Evolutionary conservation across 495 filamentous ascomycete species (phyloP), one percentile per base, ranked within the genome.

Genomic region (Cercophora samala): DNA sequence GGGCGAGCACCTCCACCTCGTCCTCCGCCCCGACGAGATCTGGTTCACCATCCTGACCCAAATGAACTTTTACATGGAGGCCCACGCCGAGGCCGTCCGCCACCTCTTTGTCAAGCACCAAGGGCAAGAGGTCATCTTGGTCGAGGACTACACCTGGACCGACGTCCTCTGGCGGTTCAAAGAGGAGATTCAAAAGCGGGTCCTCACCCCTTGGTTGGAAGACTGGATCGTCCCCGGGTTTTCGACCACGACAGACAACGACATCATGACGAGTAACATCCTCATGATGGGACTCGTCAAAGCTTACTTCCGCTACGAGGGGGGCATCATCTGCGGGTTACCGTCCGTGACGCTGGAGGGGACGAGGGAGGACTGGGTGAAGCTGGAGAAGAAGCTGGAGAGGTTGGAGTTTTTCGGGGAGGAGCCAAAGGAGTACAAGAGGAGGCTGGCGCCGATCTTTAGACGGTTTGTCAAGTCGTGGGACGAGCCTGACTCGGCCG

Each of bases 21-120:
- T 73, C 4, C 68, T 89, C 65, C 79, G 85, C 8, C 85, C 85
- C 0, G 85, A 89, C 9, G 85, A 88, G 68, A 76, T 89, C 52
- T 89, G 86, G 85, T 79, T 86, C 55, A 74, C 81, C 26, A 85
- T 88, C 67, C 73, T 88, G 1, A 73, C 75, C 4, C 85, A 88
- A 68, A 69, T 89, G 22, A 83, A 76, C 69, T 76, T 84, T 65
- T 86, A 81, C 74, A 78, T 89, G 69, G 82, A 83, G 54, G 75
- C 74, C 1, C 70, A 86, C 66, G 75, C 80, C 8, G 83, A 85
- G 58, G 67, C 76, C 11, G 55, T 85, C 1, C 75, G 83, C 6
- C 54, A 66, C 1, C 22, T 76, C 2, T 85, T 85, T 64, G 82
- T 86, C 13, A 54, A 68, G 13, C 81, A 83, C 65, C 26, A 78